Percentiles rank a stretch among this genome's conserved stretches.
phyloP scores from a whole-genome alignment of 805 yeast species.

The Brettanomyces naardenensis region DNA sequence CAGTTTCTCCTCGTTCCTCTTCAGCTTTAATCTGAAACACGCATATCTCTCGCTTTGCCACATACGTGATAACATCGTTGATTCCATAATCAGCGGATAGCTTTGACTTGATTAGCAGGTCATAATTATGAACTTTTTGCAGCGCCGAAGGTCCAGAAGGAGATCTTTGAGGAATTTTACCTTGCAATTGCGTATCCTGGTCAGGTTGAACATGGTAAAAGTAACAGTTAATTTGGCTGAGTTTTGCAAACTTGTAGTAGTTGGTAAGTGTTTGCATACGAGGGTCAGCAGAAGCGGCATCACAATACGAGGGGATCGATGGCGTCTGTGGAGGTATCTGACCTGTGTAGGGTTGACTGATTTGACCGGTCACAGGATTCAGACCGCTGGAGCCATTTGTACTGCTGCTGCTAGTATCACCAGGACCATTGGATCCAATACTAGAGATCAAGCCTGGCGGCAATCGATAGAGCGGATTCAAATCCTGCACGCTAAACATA shows the following conservation, averaged over 20 bases:
- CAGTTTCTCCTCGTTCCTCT: constrained; percentile 6
- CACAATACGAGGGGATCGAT: background rate
- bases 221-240: constrained; percentile 22
- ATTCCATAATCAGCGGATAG: constrained; percentile 22
- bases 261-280: constrained; percentile 20
- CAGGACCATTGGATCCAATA: too few species aligned
- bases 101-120: constrained; percentile 18
- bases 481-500: constrained; percentile 13
- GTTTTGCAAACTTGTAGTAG: constrained; percentile 21
- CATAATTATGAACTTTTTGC: constrained; percentile 22
- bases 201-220: constrained; percentile 21
- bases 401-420: too few species aligned
- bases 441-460: constrained; percentile 4
- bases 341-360: too few species aligned
- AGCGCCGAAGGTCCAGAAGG: constrained; percentile 10
- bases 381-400: too few species aligned
- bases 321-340: background rate
- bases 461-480: constrained; percentile 10
- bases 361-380: too few species aligned
- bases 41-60: constrained; percentile 25
- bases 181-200: background rate
- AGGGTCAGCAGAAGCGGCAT: constrained; percentile 10
- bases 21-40: constrained; percentile 21
- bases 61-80: constrained; percentile 21
- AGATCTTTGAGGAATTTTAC: background rate